A percentile compares a stretch with the other conserved stretches of the same genome.
Conservation (phyloP, 805 yeast genomes). For the Candida endomychidarum region DNA sequence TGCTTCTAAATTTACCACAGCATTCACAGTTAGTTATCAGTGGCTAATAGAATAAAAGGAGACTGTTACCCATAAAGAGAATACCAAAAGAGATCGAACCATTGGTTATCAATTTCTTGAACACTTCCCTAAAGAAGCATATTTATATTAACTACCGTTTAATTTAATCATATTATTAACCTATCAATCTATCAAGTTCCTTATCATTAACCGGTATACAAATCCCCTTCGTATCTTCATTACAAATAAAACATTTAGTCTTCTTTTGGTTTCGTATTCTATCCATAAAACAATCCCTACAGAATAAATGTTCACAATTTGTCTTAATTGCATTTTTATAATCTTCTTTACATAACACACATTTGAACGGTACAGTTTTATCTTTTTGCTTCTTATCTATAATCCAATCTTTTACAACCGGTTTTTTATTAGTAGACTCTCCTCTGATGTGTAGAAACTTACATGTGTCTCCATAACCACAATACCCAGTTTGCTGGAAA, state of each 20-base stretch:
- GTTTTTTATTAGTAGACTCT: constrained; percentile 72
- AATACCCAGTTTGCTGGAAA: constrained; percentile 84
- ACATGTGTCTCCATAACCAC: constrained; percentile 97
- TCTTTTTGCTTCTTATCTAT: constrained; percentile 12
- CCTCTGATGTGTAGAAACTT: constrained; percentile 91
- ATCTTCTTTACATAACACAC: constrained; percentile 58
- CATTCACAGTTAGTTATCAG: no score
- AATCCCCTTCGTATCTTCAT: constrained; percentile 58
- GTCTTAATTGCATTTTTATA: constrained; percentile 60
- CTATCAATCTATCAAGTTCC: constrained; percentile 2
- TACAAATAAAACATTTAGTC: constrained; percentile 56
- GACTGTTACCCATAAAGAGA: no score
- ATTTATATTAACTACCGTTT: no score
- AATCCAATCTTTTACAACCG: constrained; percentile 67
- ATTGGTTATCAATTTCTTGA: no score
- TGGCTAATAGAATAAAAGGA: no score
- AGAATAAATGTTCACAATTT: constrained; percentile 61
- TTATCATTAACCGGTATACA: constrained; percentile 40
- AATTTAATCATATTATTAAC: no score
- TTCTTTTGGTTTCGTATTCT: constrained; percentile 41
- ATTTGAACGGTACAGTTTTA: constrained; percentile 51
- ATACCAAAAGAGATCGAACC: no score
- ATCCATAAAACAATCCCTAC: constrained; percentile 57
- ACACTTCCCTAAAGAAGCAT: no score
- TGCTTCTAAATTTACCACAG: no score